These are phyloP conservation scores for Lecanicillium sp. DNA, from an alignment of 2,329 filamentous ascomycete species.

Conservation along the genomic window DNA sequence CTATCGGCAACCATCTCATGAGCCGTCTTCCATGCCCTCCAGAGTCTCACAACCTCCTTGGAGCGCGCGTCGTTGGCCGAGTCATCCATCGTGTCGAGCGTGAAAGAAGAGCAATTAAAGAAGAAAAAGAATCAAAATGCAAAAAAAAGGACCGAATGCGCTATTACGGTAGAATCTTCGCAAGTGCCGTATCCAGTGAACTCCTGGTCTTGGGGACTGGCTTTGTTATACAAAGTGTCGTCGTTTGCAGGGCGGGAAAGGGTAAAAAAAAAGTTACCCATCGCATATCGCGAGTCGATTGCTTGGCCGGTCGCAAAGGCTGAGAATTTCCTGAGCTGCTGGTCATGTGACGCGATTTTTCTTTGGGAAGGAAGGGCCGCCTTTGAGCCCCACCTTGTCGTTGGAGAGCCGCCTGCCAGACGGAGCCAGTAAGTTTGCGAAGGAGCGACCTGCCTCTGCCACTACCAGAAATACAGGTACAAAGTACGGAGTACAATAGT, in stretches of 20 bases:
- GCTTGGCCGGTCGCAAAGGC: background rate
- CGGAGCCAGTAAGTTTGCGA: too few species aligned
- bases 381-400: too few species aligned
- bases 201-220: background rate
- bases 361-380: too few species aligned
- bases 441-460: too few species aligned
- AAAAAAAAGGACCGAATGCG: background rate
- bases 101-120: background rate
- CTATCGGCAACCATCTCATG: constrained; percentile 93
- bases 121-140: background rate
- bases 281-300: constrained; percentile 5
- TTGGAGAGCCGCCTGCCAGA: too few species aligned
- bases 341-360: constrained; percentile 12
- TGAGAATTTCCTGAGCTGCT: constrained; percentile 12
- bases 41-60: constrained; percentile 62
- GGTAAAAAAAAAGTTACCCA: constrained; percentile 10
- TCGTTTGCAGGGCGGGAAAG: background rate
- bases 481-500: too few species aligned
- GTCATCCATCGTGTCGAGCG: constrained; percentile 29
- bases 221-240: background rate
- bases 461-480: too few species aligned
- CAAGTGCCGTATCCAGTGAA: background rate
- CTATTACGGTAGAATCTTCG: background rate
- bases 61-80: constrained; percentile 45
- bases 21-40: constrained; percentile 88